Conservation (phyloP, 2,329 filamentous ascomycete species). For the Epichloe glyceriae region DNA sequence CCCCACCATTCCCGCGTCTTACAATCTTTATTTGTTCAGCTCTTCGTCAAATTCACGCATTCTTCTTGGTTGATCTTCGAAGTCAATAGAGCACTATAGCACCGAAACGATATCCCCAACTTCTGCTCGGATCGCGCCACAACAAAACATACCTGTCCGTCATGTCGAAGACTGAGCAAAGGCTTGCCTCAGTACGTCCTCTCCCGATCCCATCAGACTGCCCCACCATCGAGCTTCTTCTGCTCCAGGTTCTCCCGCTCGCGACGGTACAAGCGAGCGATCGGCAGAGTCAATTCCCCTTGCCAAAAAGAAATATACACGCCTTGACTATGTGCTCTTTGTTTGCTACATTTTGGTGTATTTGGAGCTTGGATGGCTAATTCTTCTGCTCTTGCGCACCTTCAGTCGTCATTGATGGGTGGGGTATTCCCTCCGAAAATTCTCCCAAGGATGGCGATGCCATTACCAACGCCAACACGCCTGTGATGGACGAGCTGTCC, state of each 20-base stretch:
- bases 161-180: slow-evolving; percentile 44
- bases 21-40: not conserved
- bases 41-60: slow-evolving; percentile 5
- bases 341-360: slow-evolving; percentile 41
- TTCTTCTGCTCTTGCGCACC: slow-evolving; percentile 35
- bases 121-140: not conserved
- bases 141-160: slow-evolving; percentile 11
- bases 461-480: slow-evolving; percentile 85
- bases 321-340: slow-evolving; percentile 29
- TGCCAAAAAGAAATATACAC: not conserved
- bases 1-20: slow-evolving; percentile 2
- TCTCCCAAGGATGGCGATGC: slow-evolving; percentile 87
- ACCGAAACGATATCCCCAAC: not conserved
- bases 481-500: slow-evolving; percentile 86
- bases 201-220: slow-evolving; percentile 17
- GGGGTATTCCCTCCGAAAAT: slow-evolving; percentile 73
- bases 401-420: slow-evolving; percentile 95
- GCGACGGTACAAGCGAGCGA: slow-evolving; percentile 6
- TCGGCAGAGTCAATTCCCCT: not conserved
- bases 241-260: slow-evolving; percentile 4
- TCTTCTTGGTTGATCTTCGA: not conserved
- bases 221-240: slow-evolving; percentile 8
- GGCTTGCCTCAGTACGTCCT: slow-evolving; percentile 46
- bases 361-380: slow-evolving; percentile 47
- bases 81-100: slow-evolving; percentile 1